Evolutionary conservation across 805 yeast species (phyloP).

Genomic region (Ogataea populi-albae): DNA sequence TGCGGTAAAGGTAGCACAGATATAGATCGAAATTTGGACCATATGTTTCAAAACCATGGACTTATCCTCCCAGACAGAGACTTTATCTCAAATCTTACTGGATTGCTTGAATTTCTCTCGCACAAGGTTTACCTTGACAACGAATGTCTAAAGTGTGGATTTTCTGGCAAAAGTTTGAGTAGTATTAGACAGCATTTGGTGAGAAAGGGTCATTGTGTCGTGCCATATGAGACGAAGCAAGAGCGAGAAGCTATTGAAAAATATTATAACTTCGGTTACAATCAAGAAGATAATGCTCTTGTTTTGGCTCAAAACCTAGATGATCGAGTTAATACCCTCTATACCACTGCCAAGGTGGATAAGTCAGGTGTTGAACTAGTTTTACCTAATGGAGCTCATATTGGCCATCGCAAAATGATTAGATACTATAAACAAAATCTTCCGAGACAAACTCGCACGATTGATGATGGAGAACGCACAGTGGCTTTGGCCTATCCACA

Average conservation of each 20-base stretch:
- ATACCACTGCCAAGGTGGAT: constrained; percentile 31
- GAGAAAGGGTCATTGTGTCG: constrained; percentile 79
- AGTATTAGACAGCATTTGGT: constrained; percentile 86
- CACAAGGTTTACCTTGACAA: constrained; percentile 77
- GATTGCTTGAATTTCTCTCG: constrained; percentile 67
- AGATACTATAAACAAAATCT: constrained; percentile 65
- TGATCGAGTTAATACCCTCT: too few species aligned
- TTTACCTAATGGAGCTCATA: constrained; percentile 71
- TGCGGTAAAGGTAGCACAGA: constrained; percentile 42
- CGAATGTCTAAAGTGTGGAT: constrained; percentile 77
- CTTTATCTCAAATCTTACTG: constrained; percentile 63
- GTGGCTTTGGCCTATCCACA: constrained; percentile 19
- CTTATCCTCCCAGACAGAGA: constrained; percentile 81
- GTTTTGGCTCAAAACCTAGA: too few species aligned
- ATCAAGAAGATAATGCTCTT: constrained; percentile 18
- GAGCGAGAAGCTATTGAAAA: constrained; percentile 68
- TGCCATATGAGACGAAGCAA: constrained; percentile 80
- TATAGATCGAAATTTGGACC: constrained; percentile 50
- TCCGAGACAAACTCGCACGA: constrained; percentile 38
- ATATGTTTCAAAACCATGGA: constrained; percentile 80
- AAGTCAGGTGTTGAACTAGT: constrained; percentile 56
- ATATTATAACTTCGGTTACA: constrained; percentile 49
- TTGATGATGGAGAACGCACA: constrained; percentile 63
- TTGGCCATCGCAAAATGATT: constrained; percentile 75
- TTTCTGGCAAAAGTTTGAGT: constrained; percentile 72